These are phyloP conservation scores for Spongispora temasekensis DNA, from an alignment of 1,284 basidiomycete species.

Conservation along the genomic window DNA sequence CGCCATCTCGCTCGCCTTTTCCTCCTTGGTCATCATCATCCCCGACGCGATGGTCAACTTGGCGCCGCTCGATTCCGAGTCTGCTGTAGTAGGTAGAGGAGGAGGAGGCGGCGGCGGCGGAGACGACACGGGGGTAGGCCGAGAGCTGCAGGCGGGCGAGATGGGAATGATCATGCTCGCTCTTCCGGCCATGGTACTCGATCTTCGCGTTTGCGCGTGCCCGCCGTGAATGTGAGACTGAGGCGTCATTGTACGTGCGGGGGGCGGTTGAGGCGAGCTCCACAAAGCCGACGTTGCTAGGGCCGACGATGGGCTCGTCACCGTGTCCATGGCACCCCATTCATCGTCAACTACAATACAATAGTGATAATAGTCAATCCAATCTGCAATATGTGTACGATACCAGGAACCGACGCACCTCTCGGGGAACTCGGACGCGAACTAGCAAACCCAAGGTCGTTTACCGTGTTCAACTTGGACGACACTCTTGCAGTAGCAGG, in stretches of 20 bases:
- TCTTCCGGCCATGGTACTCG: background rate
- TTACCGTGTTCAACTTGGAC: constrained; percentile 29
- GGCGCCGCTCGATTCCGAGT: background rate
- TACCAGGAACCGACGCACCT: constrained; percentile 10
- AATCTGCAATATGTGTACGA: no score
- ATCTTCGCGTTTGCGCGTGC: constrained; percentile 11
- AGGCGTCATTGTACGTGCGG: constrained; percentile 21
- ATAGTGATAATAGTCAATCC: background rate
- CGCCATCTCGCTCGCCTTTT: constrained; percentile 87
- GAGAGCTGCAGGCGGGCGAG: constrained; percentile 24
- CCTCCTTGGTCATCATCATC: constrained; percentile 81
- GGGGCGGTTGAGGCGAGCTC: constrained; percentile 18
- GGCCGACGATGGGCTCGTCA: constrained; percentile 5
- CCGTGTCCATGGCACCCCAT: constrained; percentile 26
- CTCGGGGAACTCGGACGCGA: constrained; percentile 16
- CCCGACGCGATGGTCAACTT: constrained; percentile 32
- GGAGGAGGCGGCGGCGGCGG: no score
- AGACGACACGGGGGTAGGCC: constrained; percentile 28
- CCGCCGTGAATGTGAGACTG: constrained; percentile 15
- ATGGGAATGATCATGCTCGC: background rate
- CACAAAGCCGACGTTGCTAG: constrained; percentile 11
- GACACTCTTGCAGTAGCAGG: constrained; percentile 37
- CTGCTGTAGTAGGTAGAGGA: constrained; percentile 12
- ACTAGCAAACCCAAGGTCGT: constrained; percentile 24
- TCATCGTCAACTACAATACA: constrained; percentile 18